Evolutionary conservation across 805 yeast species (phyloP).

Genomic region (Hanseniaspora valbyensis): DNA sequence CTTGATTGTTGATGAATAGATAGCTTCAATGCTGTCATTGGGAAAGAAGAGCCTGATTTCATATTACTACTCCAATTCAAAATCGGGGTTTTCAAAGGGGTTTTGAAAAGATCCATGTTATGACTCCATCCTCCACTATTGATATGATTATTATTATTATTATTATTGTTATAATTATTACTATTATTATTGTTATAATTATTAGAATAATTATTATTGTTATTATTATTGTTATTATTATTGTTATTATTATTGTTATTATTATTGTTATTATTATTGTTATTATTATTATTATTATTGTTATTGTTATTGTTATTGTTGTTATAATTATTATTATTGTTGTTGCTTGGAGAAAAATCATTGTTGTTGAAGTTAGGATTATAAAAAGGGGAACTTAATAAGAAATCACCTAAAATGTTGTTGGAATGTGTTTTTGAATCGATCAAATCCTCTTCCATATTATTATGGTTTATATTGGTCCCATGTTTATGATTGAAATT

Average conservation of each 20-base stretch:
- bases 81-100: slow-evolving; percentile 8
- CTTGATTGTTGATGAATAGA: slow-evolving; percentile 9
- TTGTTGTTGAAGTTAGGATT: neutral
- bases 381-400: slow-evolving; percentile 9
- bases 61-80: neutral
- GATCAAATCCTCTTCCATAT: neutral
- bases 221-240: no score
- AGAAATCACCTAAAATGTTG: slow-evolving; percentile 7
- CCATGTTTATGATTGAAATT: neutral
- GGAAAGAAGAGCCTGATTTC: neutral
- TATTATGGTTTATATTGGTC: neutral
- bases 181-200: no score
- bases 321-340: neutral
- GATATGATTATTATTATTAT: no score
- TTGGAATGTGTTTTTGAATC: neutral
- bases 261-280: no score
- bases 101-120: slow-evolving; percentile 8
- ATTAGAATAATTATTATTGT: no score
- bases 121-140: no score
- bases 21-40: slow-evolving; percentile 1
- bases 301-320: no score
- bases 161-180: no score
- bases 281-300: no score
- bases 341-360: neutral
- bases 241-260: no score